phyloP scores from a whole-genome alignment of 169 alveolate genomes.

The Cryptosporidium bovis region DNA sequence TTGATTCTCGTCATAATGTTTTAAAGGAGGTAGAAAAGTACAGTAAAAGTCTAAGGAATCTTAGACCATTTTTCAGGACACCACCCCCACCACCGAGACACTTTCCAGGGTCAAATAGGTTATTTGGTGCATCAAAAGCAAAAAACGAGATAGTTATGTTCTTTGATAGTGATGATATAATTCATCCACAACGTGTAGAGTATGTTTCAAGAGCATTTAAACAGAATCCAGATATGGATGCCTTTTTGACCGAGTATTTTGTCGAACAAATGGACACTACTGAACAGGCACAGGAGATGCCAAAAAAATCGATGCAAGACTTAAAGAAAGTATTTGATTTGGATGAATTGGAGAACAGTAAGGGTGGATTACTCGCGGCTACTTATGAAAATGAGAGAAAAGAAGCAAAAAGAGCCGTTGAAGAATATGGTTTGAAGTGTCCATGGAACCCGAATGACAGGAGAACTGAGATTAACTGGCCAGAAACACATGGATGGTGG shows the following conservation, averaged over 20 bases:
- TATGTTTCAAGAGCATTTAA: slow-evolving; percentile 60
- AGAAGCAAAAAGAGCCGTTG: slow-evolving; percentile 54
- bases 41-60: slow-evolving; percentile 34
- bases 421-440: slow-evolving; percentile 27
- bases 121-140: slow-evolving; percentile 60
- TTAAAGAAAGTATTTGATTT: slow-evolving; percentile 10
- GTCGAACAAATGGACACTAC: slow-evolving; percentile 55
- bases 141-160: slow-evolving; percentile 51
- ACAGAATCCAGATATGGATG: slow-evolving; percentile 54
- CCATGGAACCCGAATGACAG: slow-evolving; percentile 68
- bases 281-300: slow-evolving; percentile 56
- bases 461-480: slow-evolving; percentile 53
- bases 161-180: slow-evolving; percentile 64
- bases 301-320: slow-evolving; percentile 31
- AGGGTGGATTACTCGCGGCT: slow-evolving; percentile 7
- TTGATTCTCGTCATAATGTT: not conserved
- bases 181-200: slow-evolving; percentile 71
- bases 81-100: slow-evolving; percentile 73
- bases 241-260: slow-evolving; percentile 47
- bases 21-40: slow-evolving; percentile 21
- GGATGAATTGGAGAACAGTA: slow-evolving; percentile 31
- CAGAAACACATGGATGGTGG: slow-evolving; percentile 75
- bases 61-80: slow-evolving; percentile 26
- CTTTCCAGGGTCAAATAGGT: slow-evolving; percentile 58
- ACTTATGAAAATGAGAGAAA: slow-evolving; percentile 30